Percentiles rank a stretch among this genome's conserved stretches.
phyloP scores from a whole-genome alignment of 257 asterid genomes.

The Linderniella brevidens region DNA sequence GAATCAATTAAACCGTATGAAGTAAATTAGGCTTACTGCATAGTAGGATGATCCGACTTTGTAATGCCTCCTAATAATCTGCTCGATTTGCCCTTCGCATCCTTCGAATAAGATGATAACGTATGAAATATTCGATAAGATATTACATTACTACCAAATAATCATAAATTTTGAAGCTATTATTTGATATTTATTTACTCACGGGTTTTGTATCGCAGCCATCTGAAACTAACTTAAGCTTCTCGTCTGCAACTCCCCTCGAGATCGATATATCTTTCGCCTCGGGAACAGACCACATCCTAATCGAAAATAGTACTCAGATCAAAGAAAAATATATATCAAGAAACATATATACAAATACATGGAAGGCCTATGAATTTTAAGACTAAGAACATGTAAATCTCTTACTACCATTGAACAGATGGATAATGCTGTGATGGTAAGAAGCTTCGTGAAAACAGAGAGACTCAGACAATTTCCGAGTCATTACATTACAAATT shows the following conservation, averaged over 20 bases:
- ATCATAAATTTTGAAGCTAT: no score
- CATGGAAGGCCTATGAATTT: neutral
- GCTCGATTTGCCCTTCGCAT: no score
- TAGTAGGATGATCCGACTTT: conserved; percentile 5
- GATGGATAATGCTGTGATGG: no score
- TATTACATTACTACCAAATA: no score
- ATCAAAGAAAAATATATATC: conserved; percentile 5
- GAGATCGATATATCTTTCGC: conserved; percentile 25
- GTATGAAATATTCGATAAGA: no score
- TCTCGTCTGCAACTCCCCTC: conserved; percentile 22
- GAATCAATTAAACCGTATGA: neutral
- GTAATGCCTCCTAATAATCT: neutral
- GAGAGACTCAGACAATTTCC: no score
- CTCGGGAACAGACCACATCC: conserved; percentile 92
- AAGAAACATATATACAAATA: conserved; percentile 4
- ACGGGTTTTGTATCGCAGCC: conserved; percentile 43
- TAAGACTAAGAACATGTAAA: neutral
- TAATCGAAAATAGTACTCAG: conserved; percentile 15
- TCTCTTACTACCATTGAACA: no score
- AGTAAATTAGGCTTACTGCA: no score
- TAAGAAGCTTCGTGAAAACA: no score
- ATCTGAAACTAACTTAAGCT: conserved; percentile 42
- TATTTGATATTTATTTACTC: conserved; percentile 18
- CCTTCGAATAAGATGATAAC: no score
- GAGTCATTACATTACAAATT: no score